Conservation (phyloP, 352 stramenopile genomes). For the Achlya hypogyna region DNA sequence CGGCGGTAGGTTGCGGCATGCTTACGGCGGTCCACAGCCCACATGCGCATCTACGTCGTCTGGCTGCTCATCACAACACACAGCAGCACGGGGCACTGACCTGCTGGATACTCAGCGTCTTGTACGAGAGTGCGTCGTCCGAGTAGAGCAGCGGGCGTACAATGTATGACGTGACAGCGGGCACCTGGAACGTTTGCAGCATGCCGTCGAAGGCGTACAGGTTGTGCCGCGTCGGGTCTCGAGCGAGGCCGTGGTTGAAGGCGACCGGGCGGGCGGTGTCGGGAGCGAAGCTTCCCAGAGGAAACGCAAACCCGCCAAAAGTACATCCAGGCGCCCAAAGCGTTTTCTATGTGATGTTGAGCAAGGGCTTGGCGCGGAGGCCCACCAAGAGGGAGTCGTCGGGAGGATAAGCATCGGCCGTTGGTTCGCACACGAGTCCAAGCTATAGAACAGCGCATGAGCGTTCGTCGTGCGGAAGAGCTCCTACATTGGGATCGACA, state of each 20-base stretch:
- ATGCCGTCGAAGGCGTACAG: constrained; percentile 18
- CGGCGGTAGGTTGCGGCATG: neutral
- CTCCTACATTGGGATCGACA: neutral
- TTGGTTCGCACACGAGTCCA: too few species aligned
- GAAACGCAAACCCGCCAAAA: constrained; percentile 19
- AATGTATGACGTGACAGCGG: constrained; percentile 20
- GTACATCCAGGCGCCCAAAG: constrained; percentile 7
- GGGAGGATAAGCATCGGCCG: too few species aligned
- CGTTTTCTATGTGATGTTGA: too few species aligned
- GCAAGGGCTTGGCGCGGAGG: too few species aligned
- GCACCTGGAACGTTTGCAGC: constrained; percentile 13
- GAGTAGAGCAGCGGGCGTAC: constrained; percentile 1
- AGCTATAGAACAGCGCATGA: too few species aligned
- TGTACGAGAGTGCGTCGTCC: constrained; percentile 17
- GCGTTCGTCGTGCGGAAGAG: too few species aligned
- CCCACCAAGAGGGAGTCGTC: too few species aligned
- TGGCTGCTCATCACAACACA: neutral
- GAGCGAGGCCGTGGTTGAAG: constrained; percentile 12
- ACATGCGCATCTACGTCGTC: constrained; percentile 16
- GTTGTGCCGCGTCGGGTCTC: neutral
- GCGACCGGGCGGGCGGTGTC: neutral
- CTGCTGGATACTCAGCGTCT: constrained; percentile 15
- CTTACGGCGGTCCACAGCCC: constrained; percentile 8
- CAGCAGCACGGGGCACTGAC: neutral
- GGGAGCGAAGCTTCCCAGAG: neutral